A percentile compares a stretch with the other conserved stretches of the same genome.
Conservation (phyloP, 495 filamentous ascomycete species). For the Xylaria cubensis region DNA sequence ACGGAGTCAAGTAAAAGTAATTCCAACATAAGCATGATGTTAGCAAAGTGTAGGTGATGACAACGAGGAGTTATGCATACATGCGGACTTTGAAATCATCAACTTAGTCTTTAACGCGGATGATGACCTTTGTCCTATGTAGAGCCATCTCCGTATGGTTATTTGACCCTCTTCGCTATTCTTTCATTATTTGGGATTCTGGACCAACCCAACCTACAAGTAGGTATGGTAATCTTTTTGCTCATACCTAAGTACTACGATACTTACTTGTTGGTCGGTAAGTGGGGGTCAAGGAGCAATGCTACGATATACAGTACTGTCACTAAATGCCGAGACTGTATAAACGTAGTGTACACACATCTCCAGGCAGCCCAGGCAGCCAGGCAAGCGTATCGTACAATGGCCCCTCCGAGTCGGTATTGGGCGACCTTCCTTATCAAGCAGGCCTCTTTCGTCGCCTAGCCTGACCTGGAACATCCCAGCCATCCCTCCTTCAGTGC, state of each 20-base stretch:
- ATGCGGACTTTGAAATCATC: neutral
- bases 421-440: slow-evolving; percentile 11
- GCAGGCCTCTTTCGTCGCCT: slow-evolving; percentile 4
- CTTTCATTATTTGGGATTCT: no score
- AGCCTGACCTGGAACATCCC: neutral
- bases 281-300: neutral
- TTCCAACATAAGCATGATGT: neutral
- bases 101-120: neutral
- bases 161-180: no score
- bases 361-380: neutral
- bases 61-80: neutral
- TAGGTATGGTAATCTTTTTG: neutral
- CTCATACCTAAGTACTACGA: neutral
- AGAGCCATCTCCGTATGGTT: neutral
- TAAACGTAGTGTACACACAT: neutral
- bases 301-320: neutral
- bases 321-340: slow-evolving; percentile 2
- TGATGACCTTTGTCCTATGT: neutral
- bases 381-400: neutral
- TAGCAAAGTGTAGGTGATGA: neutral
- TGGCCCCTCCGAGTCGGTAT: neutral
- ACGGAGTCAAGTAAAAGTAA: neutral
- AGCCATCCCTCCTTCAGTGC: neutral
- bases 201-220: no score
- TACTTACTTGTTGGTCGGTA: neutral